Percentiles rank a stretch among this genome's conserved stretches.
These are phyloP conservation scores for Neospora caninum DNA, from an alignment of 169 alveolate genomes.

Conservation along the genomic window DNA sequence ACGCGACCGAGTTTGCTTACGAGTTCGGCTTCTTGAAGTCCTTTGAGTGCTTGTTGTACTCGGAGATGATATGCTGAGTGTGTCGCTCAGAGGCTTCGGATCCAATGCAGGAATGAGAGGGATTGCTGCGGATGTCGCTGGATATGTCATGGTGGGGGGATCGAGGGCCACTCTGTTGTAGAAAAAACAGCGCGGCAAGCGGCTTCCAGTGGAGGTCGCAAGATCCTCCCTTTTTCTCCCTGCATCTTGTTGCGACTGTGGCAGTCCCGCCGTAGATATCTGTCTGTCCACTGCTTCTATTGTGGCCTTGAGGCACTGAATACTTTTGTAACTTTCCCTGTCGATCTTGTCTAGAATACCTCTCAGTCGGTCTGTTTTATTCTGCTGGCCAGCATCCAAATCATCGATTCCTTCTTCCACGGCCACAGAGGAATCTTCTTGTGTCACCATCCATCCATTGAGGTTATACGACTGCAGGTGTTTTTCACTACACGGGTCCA, in stretches of 20 bases:
- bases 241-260: background rate
- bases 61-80: constrained; percentile 7
- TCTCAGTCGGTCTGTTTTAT: background rate
- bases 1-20: background rate
- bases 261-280: background rate
- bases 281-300: constrained; percentile 7
- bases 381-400: background rate
- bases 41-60: background rate
- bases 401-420: background rate
- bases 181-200: constrained; percentile 4
- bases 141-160: background rate
- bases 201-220: background rate
- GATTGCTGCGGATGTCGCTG: background rate
- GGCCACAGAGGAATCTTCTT: background rate
- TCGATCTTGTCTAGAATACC: constrained; percentile 4
- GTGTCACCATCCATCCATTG: background rate
- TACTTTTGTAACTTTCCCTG: constrained; percentile 18
- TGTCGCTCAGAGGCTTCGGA: background rate
- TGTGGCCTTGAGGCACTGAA: background rate
- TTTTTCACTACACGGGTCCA: too few relatives aligned
- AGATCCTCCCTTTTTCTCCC: background rate
- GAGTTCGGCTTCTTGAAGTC: background rate
- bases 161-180: background rate
- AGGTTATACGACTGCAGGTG: background rate
- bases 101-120: background rate